Percentiles rank a stretch among this genome's conserved stretches.
Conservation (phyloP, 148 eudicot species). For the Cornus suecica region DNA sequence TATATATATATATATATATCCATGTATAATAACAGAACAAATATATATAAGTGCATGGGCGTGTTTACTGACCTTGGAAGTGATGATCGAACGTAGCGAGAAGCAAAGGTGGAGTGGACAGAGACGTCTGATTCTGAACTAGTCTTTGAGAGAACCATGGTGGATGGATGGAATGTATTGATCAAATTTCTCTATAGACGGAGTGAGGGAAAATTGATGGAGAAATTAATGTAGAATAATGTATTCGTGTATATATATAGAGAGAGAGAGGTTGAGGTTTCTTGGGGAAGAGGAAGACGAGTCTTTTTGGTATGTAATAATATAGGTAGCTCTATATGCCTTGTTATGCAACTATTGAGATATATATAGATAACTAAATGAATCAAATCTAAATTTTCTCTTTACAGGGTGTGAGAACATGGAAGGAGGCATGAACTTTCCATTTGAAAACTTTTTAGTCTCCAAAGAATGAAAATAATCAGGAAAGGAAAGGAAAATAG, state of each 20-base stretch:
- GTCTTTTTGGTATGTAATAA: neutral
- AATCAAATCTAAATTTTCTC: too few relatives aligned
- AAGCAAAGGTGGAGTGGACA: conserved; percentile 30
- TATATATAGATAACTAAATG: too few relatives aligned
- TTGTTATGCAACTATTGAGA: neutral
- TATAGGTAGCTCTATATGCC: neutral
- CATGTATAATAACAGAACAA: neutral
- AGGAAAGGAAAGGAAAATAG: too few relatives aligned
- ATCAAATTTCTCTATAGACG: neutral
- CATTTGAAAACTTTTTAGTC: too few relatives aligned
- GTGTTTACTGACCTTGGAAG: conserved; percentile 20
- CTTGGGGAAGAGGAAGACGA: neutral
- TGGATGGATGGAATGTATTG: neutral
- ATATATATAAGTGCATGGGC: neutral
- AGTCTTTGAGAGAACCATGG: conserved; percentile 24
- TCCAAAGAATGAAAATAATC: too few relatives aligned
- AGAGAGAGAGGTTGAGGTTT: neutral
- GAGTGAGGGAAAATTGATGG: too few relatives aligned
- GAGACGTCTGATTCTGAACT: conserved; percentile 18
- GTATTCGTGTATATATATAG: too few relatives aligned
- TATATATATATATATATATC: neutral
- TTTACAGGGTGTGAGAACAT: too few relatives aligned
- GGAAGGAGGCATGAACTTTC: neutral
- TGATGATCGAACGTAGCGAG: conserved; percentile 27
- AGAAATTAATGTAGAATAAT: too few relatives aligned